phyloP scores from a whole-genome alignment of 2,329 filamentous ascomycete genomes.

The Lachnellula cervina region DNA sequence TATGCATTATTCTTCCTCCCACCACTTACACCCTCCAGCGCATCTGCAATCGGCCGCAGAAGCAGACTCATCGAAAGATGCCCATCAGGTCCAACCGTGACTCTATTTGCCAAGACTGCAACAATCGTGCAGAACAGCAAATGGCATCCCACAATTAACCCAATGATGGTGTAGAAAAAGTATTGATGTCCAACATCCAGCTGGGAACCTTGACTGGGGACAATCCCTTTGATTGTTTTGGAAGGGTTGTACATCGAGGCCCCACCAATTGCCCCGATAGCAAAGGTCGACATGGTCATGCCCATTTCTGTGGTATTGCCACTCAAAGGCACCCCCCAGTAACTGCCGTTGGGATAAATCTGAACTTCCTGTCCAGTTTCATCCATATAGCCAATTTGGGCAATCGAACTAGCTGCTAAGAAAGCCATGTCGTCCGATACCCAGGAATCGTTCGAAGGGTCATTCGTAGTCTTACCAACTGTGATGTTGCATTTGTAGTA shows the following conservation, averaged over 20 bases:
- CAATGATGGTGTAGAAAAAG: conserved; percentile 39
- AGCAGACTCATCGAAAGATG: conserved; percentile 26
- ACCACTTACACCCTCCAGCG: conserved; percentile 20
- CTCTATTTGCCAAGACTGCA: conserved; percentile 24
- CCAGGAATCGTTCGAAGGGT: conserved; percentile 19
- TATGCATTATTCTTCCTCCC: conserved; percentile 21
- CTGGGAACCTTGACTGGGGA: conserved; percentile 15
- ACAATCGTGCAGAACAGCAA: conserved; percentile 23
- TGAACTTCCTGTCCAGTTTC: conserved; percentile 27
- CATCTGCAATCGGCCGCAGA: conserved; percentile 27
- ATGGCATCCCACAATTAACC: conserved; percentile 20
- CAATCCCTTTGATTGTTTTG: conserved; percentile 5
- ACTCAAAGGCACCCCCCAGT: conserved; percentile 32
- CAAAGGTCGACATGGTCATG: conserved; percentile 33
- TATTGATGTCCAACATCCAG: conserved; percentile 39
- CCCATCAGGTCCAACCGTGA: conserved; percentile 24
- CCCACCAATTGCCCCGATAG: conserved; percentile 29
- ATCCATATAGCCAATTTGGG: conserved; percentile 36
- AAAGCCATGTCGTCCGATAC: conserved; percentile 34
- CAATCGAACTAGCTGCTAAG: conserved; percentile 36
- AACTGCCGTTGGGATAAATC: conserved; percentile 39
- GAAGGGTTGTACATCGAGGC: conserved; percentile 21
- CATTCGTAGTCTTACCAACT: conserved; percentile 33
- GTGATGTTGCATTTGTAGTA: conserved; percentile 40
- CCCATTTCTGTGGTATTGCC: conserved; percentile 35